These are phyloP conservation scores for Eucalyptus polybractea DNA, from an alignment of 345 rosid genomes.

Conservation along the genomic window DNA sequence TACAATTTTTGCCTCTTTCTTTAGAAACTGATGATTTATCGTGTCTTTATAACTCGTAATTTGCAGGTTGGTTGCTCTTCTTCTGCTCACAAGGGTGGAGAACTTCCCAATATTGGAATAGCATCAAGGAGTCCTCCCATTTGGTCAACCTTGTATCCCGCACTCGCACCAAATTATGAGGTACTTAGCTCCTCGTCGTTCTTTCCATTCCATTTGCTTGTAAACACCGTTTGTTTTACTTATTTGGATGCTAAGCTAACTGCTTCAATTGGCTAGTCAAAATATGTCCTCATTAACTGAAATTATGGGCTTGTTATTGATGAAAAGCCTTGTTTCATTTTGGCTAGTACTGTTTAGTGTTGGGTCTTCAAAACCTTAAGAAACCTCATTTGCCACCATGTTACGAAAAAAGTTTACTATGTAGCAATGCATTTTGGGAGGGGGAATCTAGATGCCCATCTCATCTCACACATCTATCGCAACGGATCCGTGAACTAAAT, in stretches of 20 bases:
- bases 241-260: neutral
- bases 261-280: neutral
- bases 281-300: neutral
- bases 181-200: slow-evolving; percentile 1
- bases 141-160: slow-evolving; percentile 10
- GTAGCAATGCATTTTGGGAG: neutral
- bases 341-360: neutral
- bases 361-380: neutral
- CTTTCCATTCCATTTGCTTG: neutral
- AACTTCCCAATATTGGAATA: neutral
- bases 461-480: neutral
- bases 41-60: neutral
- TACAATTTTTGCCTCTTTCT: neutral
- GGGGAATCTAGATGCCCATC: neutral
- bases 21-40: neutral
- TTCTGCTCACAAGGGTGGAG: neutral
- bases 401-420: neutral
- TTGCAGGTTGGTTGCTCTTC: slow-evolving; percentile 13
- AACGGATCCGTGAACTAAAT: neutral
- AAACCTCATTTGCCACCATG: neutral
- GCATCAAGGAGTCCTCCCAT: slow-evolving; percentile 8
- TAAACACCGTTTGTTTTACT: neutral
- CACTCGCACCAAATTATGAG: slow-evolving; percentile 6
- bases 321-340: neutral
- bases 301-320: neutral